Evolutionary conservation across 2,329 filamentous ascomycete genomes (phyloP), one percentile per base, ranked within the genome.

Genomic region (Sphaceloma murrayae): DNA sequence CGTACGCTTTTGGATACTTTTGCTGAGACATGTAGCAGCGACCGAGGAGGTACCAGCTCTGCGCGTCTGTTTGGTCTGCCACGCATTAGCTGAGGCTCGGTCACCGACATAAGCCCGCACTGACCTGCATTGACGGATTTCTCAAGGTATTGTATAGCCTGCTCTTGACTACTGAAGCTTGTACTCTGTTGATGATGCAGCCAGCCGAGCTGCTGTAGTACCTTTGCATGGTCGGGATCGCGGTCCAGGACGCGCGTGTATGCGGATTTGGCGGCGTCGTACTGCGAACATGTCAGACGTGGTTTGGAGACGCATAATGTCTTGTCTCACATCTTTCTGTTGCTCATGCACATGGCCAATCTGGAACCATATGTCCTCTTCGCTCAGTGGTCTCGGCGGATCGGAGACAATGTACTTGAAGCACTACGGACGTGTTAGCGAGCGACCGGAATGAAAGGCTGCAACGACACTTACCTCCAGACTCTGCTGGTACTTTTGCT

Each of bases 351-450:
- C 91, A 62, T 98, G 91, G 18, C 91, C 91, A 58, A 98, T 96
- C 64, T 98, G 91, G 69, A 98, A 98, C 89, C 89, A 96, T 49
- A 98, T 98, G 56, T 98, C 91, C 63, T 96, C 89, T 62, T 96
- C 88, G 0, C 88, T 95, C 55, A 98, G 65, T 2, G 91, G 91
- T 3, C 85, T 80, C 2, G 91, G 91, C 19, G 91, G 89, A 43
- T 94, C 88, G 53, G 77, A 82, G 51, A 96, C 88, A 54, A 98
- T 98, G 61, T 94, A 96, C 65, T 91, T 91, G 70, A 98, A 98
- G 70, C 91, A 96, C 85, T 95, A 42, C 6, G n/a, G 8, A 7
- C 13, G 7, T 34, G 50, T 60, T 46, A 60, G 57, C 46, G 34
- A n/a, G n/a, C n/a, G n/a, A n/a, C n/a, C n/a, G n/a, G n/a, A n/a